Evolutionary conservation across 345 rosid species (phyloP).

Genomic region (Pistacia atlantica): DNA sequence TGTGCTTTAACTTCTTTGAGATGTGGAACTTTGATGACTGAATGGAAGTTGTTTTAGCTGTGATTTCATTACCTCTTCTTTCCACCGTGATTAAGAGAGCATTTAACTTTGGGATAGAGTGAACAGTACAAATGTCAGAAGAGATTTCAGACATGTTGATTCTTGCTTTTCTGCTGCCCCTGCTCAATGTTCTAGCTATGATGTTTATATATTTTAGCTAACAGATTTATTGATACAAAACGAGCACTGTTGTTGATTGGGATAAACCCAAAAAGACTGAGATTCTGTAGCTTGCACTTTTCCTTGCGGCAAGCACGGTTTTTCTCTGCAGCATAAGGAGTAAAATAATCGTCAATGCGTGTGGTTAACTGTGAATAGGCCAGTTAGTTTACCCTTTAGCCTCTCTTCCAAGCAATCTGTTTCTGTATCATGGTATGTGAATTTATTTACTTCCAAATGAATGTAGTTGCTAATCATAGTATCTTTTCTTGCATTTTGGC

Average conservation of each 20-base stretch:
- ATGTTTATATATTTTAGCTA: background rate
- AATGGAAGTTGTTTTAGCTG: conserved; percentile 7
- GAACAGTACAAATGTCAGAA: background rate
- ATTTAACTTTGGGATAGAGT: background rate
- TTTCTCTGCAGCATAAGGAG: background rate
- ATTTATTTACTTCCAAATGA: background rate
- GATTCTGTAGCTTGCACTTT: background rate
- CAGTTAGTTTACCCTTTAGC: background rate
- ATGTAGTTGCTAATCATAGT: background rate
- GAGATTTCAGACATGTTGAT: background rate
- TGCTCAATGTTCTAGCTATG: background rate
- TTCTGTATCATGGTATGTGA: background rate
- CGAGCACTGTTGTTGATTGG: background rate
- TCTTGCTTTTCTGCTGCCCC: background rate
- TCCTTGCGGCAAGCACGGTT: background rate
- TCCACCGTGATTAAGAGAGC: background rate
- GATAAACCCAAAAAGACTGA: background rate
- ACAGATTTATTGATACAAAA: background rate
- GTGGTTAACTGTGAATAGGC: background rate
- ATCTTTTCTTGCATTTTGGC: background rate
- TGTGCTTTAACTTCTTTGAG: conserved; percentile 3
- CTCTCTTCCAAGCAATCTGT: conserved; percentile 1
- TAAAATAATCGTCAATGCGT: background rate
- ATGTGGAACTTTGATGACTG: conserved; percentile 5
- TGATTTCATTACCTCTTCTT: background rate